phyloP scores from a whole-genome alignment of 2,329 filamentous ascomycete species.

The Eutypa lata region DNA sequence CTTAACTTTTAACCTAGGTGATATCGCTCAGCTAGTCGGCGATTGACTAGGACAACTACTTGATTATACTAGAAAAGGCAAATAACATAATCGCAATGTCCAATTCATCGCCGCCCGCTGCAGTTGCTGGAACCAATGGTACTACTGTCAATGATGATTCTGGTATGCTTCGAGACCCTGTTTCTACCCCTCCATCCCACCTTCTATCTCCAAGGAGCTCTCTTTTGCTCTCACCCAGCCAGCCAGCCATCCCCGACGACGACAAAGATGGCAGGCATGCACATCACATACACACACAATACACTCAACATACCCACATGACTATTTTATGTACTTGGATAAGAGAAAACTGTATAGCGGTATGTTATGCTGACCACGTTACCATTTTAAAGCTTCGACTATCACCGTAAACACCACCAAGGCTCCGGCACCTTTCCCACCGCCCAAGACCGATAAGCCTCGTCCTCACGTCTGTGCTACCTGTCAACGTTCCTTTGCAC shows the following conservation, averaged over 20 bases:
- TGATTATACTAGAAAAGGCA: background rate
- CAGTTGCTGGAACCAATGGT: slow-evolving; percentile 23
- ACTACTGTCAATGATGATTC: slow-evolving; percentile 27
- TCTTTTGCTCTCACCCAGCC: background rate
- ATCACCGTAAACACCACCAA: slow-evolving; percentile 36
- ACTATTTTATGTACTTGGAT: slow-evolving; percentile 1
- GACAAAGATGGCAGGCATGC: slow-evolving; percentile 1
- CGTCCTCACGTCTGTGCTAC: slow-evolving; percentile 91
- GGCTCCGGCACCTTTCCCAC: slow-evolving; percentile 53
- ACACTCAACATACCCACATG: background rate
- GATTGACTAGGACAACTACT: slow-evolving; percentile 5
- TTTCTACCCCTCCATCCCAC: slow-evolving; percentile 13
- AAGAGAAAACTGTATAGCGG: slow-evolving; percentile 6
- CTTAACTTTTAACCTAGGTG: background rate
- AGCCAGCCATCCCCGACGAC: slow-evolving; percentile 7
- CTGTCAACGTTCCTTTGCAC: slow-evolving; percentile 87
- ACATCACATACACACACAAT: background rate
- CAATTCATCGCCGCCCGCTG: slow-evolving; percentile 27
- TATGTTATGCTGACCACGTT: slow-evolving; percentile 16
- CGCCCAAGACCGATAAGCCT: slow-evolving; percentile 95
- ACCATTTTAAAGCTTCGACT: slow-evolving; percentile 28
- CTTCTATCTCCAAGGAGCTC: slow-evolving; percentile 1
- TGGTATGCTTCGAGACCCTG: slow-evolving; percentile 21
- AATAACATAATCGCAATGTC: slow-evolving; percentile 25
- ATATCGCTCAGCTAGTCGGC: slow-evolving; percentile 5